Conservation (phyloP, 108 stramenopile species). For the Cyclotella cryptica region DNA sequence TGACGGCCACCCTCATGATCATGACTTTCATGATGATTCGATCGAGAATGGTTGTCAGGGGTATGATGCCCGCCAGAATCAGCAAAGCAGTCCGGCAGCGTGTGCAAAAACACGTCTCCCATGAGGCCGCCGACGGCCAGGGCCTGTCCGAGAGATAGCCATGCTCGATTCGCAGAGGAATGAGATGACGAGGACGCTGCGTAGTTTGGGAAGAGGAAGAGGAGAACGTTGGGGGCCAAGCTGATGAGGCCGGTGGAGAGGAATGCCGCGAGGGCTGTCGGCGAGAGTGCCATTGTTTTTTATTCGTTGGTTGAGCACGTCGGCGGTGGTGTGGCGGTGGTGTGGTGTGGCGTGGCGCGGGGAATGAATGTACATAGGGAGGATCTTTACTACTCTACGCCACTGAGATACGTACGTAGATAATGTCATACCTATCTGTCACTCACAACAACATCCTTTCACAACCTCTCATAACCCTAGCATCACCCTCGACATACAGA, state of each 20-base stretch:
- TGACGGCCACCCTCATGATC: constrained; percentile 9
- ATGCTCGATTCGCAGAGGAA: constrained; percentile 20
- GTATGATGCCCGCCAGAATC: constrained; percentile 21
- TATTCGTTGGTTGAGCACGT: neutral
- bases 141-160: constrained; percentile 79
- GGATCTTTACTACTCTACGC: no score
- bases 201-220: constrained; percentile 78
- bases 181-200: constrained; percentile 40
- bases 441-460: no score
- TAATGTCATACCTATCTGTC: no score
- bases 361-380: no score
- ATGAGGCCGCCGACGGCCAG: constrained; percentile 81
- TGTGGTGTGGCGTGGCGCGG: no score
- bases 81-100: constrained; percentile 68
- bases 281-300: constrained; percentile 19
- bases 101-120: constrained; percentile 90
- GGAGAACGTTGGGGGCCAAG: constrained; percentile 83
- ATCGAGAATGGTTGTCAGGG: neutral
- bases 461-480: no score
- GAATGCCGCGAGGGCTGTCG: constrained; percentile 56
- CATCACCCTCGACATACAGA: neutral
- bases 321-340: neutral
- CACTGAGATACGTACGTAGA: no score
- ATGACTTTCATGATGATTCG: constrained; percentile 9
- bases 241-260: constrained; percentile 66